These are phyloP conservation scores for Pseudodiploospora longispora DNA, from an alignment of 2,329 filamentous ascomycete species.

Conservation along the genomic window DNA sequence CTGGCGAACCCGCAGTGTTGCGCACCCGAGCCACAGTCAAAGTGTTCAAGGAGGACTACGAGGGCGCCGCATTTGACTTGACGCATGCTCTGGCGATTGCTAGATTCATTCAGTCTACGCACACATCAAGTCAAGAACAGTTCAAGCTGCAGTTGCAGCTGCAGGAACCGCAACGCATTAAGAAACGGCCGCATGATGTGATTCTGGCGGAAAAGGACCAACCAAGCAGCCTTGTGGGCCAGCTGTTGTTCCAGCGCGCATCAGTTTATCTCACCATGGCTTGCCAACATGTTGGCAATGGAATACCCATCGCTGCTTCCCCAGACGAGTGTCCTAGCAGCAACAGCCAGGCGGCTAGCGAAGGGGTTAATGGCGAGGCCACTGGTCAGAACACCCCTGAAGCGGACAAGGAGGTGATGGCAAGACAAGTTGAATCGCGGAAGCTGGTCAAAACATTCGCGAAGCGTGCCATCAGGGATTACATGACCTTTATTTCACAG, in stretches of 20 bases:
- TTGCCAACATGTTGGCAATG: slow-evolving; percentile 52
- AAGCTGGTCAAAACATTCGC: slow-evolving; percentile 67
- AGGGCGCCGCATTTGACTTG: slow-evolving; percentile 62
- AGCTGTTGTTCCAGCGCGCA: slow-evolving; percentile 69
- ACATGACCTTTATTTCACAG: slow-evolving; percentile 60
- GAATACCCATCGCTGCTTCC: slow-evolving; percentile 30
- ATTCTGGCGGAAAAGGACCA: slow-evolving; percentile 41
- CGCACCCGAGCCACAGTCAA: slow-evolving; percentile 68
- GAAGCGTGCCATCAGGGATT: slow-evolving; percentile 69
- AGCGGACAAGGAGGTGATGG: slow-evolving; percentile 7
- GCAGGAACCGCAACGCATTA: slow-evolving; percentile 19
- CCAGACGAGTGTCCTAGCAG: background rate
- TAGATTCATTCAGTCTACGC: slow-evolving; percentile 43
- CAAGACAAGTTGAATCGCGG: slow-evolving; percentile 28
- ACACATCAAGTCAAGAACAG: slow-evolving; percentile 41
- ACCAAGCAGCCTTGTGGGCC: slow-evolving; percentile 65
- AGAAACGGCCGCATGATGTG: slow-evolving; percentile 24
- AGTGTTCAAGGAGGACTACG: slow-evolving; percentile 66
- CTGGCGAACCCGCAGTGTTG: slow-evolving; percentile 57
- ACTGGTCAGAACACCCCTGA: background rate
- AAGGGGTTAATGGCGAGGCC: background rate
- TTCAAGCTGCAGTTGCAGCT: slow-evolving; percentile 45
- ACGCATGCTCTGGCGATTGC: slow-evolving; percentile 54
- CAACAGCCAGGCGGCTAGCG: too few species aligned
- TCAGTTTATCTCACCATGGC: slow-evolving; percentile 65